Percentiles rank a stretch among this genome's conserved stretches.
Evolutionary conservation across 2,329 filamentous ascomycete genomes (phyloP).

Genomic region (Exophiala dermatitidis): DNA sequence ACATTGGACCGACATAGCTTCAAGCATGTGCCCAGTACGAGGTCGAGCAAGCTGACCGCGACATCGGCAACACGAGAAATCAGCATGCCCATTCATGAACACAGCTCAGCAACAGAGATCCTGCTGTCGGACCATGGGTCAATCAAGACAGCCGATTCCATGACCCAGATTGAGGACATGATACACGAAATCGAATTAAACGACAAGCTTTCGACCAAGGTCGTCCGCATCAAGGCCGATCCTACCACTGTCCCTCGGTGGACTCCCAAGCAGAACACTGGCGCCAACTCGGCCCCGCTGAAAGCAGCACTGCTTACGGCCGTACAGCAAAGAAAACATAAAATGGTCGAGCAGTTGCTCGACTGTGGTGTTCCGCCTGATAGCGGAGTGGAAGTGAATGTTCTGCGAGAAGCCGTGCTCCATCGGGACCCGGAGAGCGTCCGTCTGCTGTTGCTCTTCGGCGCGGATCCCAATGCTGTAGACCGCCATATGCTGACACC

Average conservation of each 20-base stretch:
- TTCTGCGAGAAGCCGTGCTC: conserved; percentile 49
- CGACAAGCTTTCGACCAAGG: conserved; percentile 40
- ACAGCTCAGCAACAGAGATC: conserved; percentile 1
- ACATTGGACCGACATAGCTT: conserved; percentile 10
- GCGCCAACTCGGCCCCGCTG: conserved; percentile 40
- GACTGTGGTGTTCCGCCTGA: conserved; percentile 52
- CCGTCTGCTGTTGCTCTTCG: conserved; percentile 51
- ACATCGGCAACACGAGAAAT: conserved; percentile 8
- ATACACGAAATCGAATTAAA: conserved; percentile 34
- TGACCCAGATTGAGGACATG: conserved; percentile 33
- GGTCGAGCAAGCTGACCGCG: conserved; percentile 21
- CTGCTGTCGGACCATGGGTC: conserved; percentile 5
- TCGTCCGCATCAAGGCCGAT: conserved; percentile 44
- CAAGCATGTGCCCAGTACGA: conserved; percentile 16
- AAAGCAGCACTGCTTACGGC: conserved; percentile 47
- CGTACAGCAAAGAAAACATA: conserved; percentile 51
- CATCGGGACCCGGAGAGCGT: conserved; percentile 48
- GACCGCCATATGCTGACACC: conserved; percentile 48
- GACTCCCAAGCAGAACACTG: conserved; percentile 41
- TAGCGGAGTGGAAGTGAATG: conserved; percentile 37
- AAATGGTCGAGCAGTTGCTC: conserved; percentile 51
- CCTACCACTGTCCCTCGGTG: conserved; percentile 44
- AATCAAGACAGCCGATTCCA: conserved; percentile 20
- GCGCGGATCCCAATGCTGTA: conserved; percentile 49
- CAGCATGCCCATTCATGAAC: background rate